Percentiles rank a stretch among this genome's conserved stretches.
phyloP scores from a whole-genome alignment of 768 basidiomycete genomes.

The Suillus occidentalis region DNA sequence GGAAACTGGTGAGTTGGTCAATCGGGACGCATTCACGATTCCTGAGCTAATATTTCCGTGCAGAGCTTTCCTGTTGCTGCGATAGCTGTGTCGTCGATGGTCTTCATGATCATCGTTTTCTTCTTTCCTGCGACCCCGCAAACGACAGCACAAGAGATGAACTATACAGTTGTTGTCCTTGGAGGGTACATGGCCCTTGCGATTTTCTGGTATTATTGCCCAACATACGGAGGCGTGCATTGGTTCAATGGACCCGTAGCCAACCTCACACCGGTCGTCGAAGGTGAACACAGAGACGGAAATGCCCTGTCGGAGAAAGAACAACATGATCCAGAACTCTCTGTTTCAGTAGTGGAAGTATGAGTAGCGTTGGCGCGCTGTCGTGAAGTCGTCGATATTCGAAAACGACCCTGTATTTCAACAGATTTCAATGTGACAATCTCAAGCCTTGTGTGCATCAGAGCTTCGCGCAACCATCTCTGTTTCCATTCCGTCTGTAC shows the following conservation, averaged over 20 bases:
- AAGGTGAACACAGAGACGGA: not conserved
- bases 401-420: not conserved
- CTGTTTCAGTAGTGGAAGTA: not conserved
- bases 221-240: not conserved
- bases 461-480: not conserved
- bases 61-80: not conserved
- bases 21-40: not conserved
- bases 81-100: slow-evolving; percentile 1
- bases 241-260: slow-evolving; percentile 1
- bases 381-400: not conserved
- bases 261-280: not conserved
- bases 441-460: not conserved
- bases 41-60: not conserved
- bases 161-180: not conserved
- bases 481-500: not conserved
- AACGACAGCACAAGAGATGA: not conserved
- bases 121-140: not conserved
- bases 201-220: not conserved
- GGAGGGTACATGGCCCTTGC: slow-evolving; percentile 1
- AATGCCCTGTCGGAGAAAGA: not conserved
- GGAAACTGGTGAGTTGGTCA: not conserved
- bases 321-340: not conserved
- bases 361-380: not conserved
- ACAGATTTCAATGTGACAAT: not conserved
- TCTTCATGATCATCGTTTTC: slow-evolving; percentile 1